A percentile compares a stretch with the other conserved stretches of the same genome.
phyloP scores from a whole-genome alignment of 208 protist species.

The Leishmania tropica region DNA sequence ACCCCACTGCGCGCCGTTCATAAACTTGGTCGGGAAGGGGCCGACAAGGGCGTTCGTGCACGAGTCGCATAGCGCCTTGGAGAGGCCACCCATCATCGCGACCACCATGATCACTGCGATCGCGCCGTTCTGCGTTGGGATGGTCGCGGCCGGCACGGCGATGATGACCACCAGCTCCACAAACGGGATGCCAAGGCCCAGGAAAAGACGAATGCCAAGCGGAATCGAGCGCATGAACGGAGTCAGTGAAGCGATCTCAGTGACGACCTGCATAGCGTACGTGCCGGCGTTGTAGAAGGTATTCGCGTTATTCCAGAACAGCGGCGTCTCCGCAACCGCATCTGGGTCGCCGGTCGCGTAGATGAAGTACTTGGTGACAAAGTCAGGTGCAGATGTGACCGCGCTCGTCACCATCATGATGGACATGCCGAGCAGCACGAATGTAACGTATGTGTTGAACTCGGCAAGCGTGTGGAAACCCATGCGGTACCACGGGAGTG shows the following conservation, averaged over 20 bases:
- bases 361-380: constrained; percentile 79
- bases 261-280: constrained; percentile 62
- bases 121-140: constrained; percentile 50
- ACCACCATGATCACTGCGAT: constrained; percentile 74
- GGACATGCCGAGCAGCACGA: constrained; percentile 84
- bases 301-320: constrained; percentile 76
- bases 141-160: constrained; percentile 42
- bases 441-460: constrained; percentile 79
- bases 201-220: constrained; percentile 47
- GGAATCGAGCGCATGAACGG: constrained; percentile 53
- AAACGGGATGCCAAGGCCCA: constrained; percentile 60
- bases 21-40: constrained; percentile 83
- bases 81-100: constrained; percentile 54
- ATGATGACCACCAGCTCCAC: constrained; percentile 65
- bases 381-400: constrained; percentile 80
- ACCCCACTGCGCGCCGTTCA: constrained; percentile 73
- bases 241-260: constrained; percentile 52
- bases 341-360: constrained; percentile 60
- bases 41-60: constrained; percentile 79
- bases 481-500: constrained; percentile 35
- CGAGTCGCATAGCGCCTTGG: constrained; percentile 82
- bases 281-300: constrained; percentile 84
- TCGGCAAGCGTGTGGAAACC: constrained; percentile 65
- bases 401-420: constrained; percentile 88
- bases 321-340: constrained; percentile 36